These are phyloP conservation scores for Lachnellula subtilissima DNA, from an alignment of 2,329 filamentous ascomycete genomes.

Conservation along the genomic window DNA sequence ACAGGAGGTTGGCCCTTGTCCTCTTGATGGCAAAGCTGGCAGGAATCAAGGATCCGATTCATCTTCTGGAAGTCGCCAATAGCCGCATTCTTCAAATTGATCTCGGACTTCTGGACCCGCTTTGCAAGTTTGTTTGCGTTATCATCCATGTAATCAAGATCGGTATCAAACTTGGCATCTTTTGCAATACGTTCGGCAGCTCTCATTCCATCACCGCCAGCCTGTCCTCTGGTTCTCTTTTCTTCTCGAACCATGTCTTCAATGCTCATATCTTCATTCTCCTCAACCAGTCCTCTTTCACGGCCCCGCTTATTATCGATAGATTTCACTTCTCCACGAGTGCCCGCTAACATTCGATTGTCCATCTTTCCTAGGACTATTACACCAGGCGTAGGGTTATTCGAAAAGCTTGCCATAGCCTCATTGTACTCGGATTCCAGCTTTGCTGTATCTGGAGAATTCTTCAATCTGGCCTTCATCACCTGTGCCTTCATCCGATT, in stretches of 20 bases:
- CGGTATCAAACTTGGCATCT: constrained; percentile 83
- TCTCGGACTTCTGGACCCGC: constrained; percentile 80
- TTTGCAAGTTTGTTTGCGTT: constrained; percentile 87
- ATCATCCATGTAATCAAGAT: constrained; percentile 96
- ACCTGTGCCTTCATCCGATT: constrained; percentile 90
- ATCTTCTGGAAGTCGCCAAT: constrained; percentile 87
- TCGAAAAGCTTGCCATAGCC: constrained; percentile 59
- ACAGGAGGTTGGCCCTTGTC: constrained; percentile 69
- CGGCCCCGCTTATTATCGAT: constrained; percentile 76
- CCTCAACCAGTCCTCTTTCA: constrained; percentile 78
- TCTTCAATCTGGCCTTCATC: constrained; percentile 89
- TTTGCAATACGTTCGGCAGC: constrained; percentile 92
- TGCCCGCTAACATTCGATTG: constrained; percentile 78
- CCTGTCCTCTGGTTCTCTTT: constrained; percentile 71
- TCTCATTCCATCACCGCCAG: constrained; percentile 73
- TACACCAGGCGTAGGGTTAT: constrained; percentile 56
- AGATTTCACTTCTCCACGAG: constrained; percentile 66
- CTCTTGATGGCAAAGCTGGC: constrained; percentile 89
- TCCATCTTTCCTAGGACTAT: constrained; percentile 86
- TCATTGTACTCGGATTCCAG: constrained; percentile 81
- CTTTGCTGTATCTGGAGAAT: constrained; percentile 66
- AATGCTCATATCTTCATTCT: constrained; percentile 93
- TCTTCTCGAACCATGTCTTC: constrained; percentile 98
- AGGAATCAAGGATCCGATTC: constrained; percentile 78
- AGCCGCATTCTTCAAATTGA: constrained; percentile 81